Evolutionary conservation across 345 rosid species (phyloP).

Genomic region (Psidium guajava): DNA sequence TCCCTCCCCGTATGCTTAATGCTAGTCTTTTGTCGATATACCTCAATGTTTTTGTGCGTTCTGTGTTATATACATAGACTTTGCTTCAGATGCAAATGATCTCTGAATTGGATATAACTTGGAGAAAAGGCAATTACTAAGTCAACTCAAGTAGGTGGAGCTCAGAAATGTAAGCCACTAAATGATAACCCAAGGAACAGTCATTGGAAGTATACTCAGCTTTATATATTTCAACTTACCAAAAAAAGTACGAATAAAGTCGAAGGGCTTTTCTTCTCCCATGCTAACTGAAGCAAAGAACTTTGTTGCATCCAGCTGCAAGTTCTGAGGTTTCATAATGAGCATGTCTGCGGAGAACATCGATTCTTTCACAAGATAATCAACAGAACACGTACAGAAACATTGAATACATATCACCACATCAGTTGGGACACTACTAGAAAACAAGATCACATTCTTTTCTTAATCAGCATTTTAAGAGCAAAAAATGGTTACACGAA

Average conservation of each 20-base stretch:
- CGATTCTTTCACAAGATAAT: neutral
- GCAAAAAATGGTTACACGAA: neutral
- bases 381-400: neutral
- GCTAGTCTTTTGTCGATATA: neutral
- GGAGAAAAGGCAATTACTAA: neutral
- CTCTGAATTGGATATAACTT: neutral
- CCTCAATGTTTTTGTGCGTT: neutral
- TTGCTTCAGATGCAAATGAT: neutral
- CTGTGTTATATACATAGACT: neutral
- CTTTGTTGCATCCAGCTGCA: slow-evolving; percentile 29
- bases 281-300: slow-evolving; percentile 50
- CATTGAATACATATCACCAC: neutral
- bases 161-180: neutral
- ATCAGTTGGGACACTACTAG: neutral
- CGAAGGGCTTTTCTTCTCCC: slow-evolving; percentile 53
- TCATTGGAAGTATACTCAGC: neutral
- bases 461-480: neutral
- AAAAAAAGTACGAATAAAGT: slow-evolving; percentile 55
- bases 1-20: neutral
- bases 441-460: neutral
- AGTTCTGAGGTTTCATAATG: slow-evolving; percentile 20
- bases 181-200: neutral
- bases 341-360: slow-evolving; percentile 25
- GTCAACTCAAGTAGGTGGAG: neutral
- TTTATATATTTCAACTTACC: slow-evolving; percentile 19